Conservation (phyloP, 257 asterid genomes). For the Solanum etuberosum region DNA sequence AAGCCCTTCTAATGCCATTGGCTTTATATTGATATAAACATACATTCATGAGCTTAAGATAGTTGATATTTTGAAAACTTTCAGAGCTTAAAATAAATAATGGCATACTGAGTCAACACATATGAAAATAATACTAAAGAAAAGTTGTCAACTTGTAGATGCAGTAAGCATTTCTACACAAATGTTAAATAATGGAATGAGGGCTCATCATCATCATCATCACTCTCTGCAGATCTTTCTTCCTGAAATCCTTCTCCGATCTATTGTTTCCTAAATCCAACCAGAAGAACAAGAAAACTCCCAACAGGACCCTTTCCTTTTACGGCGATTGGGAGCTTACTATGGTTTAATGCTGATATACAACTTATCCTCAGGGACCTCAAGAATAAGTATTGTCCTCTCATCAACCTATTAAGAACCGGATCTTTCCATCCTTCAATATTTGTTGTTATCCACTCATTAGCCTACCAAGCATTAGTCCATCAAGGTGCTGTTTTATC, state of each 20-base stretch:
- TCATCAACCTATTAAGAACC: not conserved
- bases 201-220: not conserved
- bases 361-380: not conserved
- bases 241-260: not conserved
- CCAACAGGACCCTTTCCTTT: not conserved
- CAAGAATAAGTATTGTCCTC: not conserved
- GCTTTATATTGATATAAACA: not conserved
- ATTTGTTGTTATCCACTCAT: not conserved
- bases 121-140: not conserved
- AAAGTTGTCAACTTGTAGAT: not conserved
- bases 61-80: not conserved
- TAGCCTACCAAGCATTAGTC: not conserved
- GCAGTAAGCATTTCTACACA: not conserved
- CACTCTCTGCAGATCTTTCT: not conserved
- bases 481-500: not conserved
- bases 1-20: not conserved
- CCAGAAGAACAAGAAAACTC: not conserved
- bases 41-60: not conserved
- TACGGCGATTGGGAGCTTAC: not conserved
- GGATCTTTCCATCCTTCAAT: not conserved
- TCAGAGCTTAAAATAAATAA: not conserved
- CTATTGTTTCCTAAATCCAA: not conserved
- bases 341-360: not conserved
- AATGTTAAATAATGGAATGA: not conserved
- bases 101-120: not conserved